phyloP scores from a whole-genome alignment of 768 basidiomycete species.

The Leucosporidium scottii region DNA sequence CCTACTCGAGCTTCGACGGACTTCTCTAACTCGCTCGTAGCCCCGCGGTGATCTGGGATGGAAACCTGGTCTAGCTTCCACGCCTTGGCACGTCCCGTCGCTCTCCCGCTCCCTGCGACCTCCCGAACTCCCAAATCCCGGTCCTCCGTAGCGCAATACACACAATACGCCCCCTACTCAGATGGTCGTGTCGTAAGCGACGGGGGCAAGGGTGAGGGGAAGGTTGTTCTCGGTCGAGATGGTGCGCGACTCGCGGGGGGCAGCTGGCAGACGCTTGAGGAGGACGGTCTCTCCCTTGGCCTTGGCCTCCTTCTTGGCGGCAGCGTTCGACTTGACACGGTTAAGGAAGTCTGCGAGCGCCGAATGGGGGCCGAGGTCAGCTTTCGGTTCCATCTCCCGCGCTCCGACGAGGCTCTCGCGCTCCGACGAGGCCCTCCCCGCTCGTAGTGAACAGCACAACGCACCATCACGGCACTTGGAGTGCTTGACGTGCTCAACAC shows the following conservation, averaged over 20 bases:
- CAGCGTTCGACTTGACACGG: conserved; percentile 86
- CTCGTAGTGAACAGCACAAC: not conserved
- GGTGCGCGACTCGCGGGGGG: conserved; percentile 69
- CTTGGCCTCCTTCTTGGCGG: conserved; percentile 74
- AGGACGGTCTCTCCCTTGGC: conserved; percentile 78
- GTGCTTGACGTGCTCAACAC: conserved; percentile 85
- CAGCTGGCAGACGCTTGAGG: conserved; percentile 76
- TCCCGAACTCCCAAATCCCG: no score
- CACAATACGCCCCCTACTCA: no score
- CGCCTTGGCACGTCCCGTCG: no score
- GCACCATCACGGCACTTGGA: conserved; percentile 77
- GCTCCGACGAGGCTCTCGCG: no score
- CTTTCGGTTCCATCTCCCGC: no score
- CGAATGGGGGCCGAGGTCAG: not conserved
- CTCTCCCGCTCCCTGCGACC: no score
- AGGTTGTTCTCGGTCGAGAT: conserved; percentile 64
- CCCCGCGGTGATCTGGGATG: not conserved
- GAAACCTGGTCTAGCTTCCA: not conserved
- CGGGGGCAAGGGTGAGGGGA: conserved; percentile 86
- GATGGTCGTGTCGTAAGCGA: conserved; percentile 54
- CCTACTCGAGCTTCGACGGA: no score
- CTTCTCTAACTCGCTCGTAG: no score
- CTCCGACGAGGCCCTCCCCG: no score
- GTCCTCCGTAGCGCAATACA: no score
- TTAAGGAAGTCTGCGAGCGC: conserved; percentile 69